Percentiles rank a stretch among this genome's conserved stretches.
Conservation (phyloP, 345 rosid genomes). For the Toxicodendron radicans region DNA sequence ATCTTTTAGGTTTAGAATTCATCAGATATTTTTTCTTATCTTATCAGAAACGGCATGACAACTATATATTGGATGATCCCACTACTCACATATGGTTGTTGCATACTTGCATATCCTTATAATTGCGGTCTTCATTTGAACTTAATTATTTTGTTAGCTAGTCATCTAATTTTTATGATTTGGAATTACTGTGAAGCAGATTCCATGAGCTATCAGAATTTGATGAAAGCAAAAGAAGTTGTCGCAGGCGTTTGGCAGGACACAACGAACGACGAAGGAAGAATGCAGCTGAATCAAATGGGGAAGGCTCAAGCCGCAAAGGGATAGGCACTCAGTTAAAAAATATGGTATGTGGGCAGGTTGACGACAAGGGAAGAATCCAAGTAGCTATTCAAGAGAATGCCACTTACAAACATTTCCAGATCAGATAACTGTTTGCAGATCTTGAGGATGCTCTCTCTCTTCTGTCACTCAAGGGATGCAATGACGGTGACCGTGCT, state of each 20-base stretch:
- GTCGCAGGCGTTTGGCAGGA: constrained; percentile 57
- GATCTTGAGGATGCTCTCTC: constrained; percentile 46
- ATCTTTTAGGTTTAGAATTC: background rate
- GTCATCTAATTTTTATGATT: background rate
- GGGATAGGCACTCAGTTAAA: constrained; percentile 23
- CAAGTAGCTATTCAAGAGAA: constrained; percentile 40
- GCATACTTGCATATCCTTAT: background rate
- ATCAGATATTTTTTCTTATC: background rate
- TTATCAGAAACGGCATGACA: background rate
- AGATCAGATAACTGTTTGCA: constrained; percentile 32
- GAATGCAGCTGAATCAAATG: constrained; percentile 33
- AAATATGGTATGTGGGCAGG: constrained; percentile 39
- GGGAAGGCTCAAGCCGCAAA: constrained; percentile 35
- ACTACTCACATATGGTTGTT: background rate
- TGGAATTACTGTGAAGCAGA: constrained; percentile 26
- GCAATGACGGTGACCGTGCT: background rate
- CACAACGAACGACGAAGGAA: constrained; percentile 68
- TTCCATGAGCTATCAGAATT: constrained; percentile 59
- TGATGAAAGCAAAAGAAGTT: constrained; percentile 57
- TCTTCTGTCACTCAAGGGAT: constrained; percentile 55
- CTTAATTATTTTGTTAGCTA: background rate
- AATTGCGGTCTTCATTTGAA: background rate
- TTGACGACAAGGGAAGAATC: constrained; percentile 41
- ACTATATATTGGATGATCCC: background rate
- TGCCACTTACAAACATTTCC: constrained; percentile 45